Conservation (phyloP, 352 stramenopile genomes). For the Globisporangium echinulatum region DNA sequence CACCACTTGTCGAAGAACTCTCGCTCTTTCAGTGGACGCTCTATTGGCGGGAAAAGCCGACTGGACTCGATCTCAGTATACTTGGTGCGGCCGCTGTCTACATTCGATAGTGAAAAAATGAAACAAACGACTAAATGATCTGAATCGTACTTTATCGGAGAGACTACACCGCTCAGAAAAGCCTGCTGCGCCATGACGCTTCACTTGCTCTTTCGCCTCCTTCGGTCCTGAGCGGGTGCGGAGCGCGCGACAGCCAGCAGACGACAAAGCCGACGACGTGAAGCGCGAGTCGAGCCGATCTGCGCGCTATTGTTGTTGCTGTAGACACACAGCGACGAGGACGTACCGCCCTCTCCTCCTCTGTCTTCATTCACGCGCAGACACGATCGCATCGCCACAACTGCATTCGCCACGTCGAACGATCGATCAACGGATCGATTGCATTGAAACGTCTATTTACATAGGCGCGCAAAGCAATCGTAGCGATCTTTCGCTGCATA, state of each 20-base stretch:
- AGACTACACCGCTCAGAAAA: neutral
- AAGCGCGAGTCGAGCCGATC: neutral
- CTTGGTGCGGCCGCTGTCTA: no score
- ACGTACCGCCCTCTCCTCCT: no score
- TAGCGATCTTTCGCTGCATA: no score
- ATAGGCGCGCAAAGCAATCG: no score
- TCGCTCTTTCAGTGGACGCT: no score
- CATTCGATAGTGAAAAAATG: no score
- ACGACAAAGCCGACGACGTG: neutral
- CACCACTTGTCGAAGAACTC: no score
- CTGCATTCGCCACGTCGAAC: neutral
- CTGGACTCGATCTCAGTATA: no score
- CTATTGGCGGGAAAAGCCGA: no score
- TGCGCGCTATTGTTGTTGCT: neutral
- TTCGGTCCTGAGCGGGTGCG: conserved; percentile 1
- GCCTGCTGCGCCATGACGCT: conserved; percentile 4
- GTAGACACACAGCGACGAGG: no score
- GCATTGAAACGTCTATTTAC: neutral
- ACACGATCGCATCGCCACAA: neutral
- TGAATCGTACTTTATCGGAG: neutral
- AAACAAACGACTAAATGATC: no score
- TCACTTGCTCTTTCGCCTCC: conserved; percentile 12
- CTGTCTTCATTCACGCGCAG: neutral
- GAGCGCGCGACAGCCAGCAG: neutral
- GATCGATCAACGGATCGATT: neutral